Base-by-base conservation (phyloP, 495 filamentous ascomycete species). In the Pyrenula aspistea region DNA sequence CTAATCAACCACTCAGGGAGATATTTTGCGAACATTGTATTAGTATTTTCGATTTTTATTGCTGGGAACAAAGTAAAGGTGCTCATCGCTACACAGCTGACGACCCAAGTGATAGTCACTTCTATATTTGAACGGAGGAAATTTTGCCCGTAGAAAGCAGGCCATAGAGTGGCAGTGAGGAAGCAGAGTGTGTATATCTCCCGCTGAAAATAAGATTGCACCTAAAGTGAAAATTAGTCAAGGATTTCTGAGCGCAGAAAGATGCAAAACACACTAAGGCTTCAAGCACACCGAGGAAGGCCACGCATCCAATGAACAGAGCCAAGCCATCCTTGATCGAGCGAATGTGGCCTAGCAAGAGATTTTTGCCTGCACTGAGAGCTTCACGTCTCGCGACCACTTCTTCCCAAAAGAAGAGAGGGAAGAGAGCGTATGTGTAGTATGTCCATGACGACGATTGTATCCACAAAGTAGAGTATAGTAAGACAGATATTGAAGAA, bases 401-500 rank as follows among this genome's bases (percentile, higher is more conserved):
- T 62, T 95, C 94, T 65, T 96, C 91, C 93, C 94, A 99, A 75
- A 99, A 96, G 51, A 84, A 81, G 1, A 93, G 82, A 0, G 94
- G 92, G 67, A 97, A 99, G 60, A 92, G 76, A 2, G 82, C 91
- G 65, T 97, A 99, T 22, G 84, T 84, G 61, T 97, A 97, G 67
- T 97, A 99, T 2, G 87, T 88, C 60, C 79, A 75, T 0, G 92
- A 83, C 1, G 90, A 92, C 25, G 81, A 78, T 42, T 94, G 91
- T 56, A 89, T 75, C 56, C 83, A 70, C 49, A 99, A 85, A 4
- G 88, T 81, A 2, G 90, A 83, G 61, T 87, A 96, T 15, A 97
- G 67, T 2, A 73, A 77, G 2, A 85, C 80, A 20, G 94, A 72
- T n/a, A 86, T 63, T 0, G 91, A 88, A 0, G 84, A 82, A 64